Base-by-base conservation (phyloP, 2,329 filamentous ascomycete species). In the Coniochaeta sp. region DNA sequence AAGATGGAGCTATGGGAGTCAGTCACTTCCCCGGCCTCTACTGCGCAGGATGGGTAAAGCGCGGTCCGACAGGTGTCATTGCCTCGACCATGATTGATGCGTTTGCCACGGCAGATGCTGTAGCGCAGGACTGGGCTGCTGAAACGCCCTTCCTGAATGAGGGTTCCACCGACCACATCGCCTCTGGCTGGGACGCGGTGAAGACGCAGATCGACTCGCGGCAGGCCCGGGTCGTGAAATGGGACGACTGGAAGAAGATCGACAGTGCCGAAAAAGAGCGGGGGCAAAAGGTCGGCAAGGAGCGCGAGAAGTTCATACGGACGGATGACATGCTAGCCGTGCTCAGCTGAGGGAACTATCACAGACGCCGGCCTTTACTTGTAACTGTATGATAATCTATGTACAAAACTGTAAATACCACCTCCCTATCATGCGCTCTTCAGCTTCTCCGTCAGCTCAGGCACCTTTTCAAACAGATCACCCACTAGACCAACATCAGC, bases 21-120 rank as follows among this genome's bases (percentile, higher is more conserved):
- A 80, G 63, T 68, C 77, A 65, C 69, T 83, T 71, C 68, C 85
- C 88, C 0, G 91, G 93, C 0, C 74, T 96, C 31, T 99, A 99
- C 75, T 96, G 92, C 65, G 90, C 93, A 17, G 95, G 95, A 0
- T 99, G 95, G 95, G 92, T 97, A 11, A 98, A 98, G 77, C 85
- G 89, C 38, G 95, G 95, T 0, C 93, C 95, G 0, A 97, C 92
- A 0, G 95, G 95, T 2, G 93, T 98, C 3, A 99, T 99, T 71
- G 93, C 93, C 1, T 92, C 89, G 33, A 99, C 95, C 0, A 96
- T 99, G 91, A 85, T 89, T 62, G 95, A 99, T 72, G 93, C 95
- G 0, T 99, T 98, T 68, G 82, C 84, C 9, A 96, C 92, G 0
- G 95, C 87, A 1, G 93, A 97, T 70, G 86, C 89, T 2, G 89